Percentiles rank a stretch among this genome's conserved stretches.
phyloP scores from a whole-genome alignment of 495 filamentous ascomycete genomes.

The Neurospora intermedia region DNA sequence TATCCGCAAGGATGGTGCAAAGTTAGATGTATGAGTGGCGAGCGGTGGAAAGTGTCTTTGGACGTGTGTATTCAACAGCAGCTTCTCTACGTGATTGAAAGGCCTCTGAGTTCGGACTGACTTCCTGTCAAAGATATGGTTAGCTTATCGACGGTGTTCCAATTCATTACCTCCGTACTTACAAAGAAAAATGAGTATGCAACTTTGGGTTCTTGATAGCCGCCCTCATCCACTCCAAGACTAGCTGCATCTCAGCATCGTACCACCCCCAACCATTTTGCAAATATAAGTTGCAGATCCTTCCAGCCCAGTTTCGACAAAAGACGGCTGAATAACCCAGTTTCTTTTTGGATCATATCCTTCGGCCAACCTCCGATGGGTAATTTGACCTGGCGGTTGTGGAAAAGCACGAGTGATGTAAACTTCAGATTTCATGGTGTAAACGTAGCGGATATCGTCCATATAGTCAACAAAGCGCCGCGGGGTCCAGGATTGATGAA shows the following conservation, averaged over 20 bases:
- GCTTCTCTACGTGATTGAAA: not conserved
- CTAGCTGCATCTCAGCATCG: conserved; percentile 31
- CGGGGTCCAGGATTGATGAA: not conserved
- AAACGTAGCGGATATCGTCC: too few species aligned
- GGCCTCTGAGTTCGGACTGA: not conserved
- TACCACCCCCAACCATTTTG: conserved; percentile 26
- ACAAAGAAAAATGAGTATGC: conserved; percentile 35
- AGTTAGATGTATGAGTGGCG: not conserved
- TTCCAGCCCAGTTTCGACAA: too few species aligned
- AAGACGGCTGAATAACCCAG: too few species aligned
- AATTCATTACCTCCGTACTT: conserved; percentile 3
- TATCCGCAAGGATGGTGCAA: not conserved
- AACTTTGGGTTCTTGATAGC: conserved; percentile 27
- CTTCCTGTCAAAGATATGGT: not conserved
- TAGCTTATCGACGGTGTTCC: not conserved
- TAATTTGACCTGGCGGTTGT: too few species aligned
- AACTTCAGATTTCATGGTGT: not conserved
- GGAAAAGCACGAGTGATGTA: not conserved
- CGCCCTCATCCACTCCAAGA: conserved; percentile 27
- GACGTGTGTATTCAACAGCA: not conserved
- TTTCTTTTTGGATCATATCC: too few species aligned
- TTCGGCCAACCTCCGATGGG: too few species aligned
- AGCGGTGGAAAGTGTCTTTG: not conserved
- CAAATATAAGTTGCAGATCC: too few species aligned
- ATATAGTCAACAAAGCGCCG: not conserved